Base-by-base conservation (phyloP, 2,329 filamentous ascomycete species). In the Echinosphaeria canescens region DNA sequence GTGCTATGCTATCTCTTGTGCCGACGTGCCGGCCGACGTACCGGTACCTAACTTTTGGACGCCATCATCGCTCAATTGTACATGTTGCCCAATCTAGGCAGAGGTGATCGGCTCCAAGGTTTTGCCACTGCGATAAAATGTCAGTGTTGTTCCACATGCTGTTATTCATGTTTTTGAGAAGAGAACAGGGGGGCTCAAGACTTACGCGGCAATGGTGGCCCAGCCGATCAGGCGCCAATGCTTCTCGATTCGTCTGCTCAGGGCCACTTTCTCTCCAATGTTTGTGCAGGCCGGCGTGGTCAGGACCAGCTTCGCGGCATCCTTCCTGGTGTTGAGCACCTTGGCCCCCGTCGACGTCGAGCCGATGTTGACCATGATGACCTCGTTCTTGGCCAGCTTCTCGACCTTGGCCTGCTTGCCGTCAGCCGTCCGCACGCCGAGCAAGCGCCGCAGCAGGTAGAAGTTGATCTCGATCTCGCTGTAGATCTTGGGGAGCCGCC, bases 291-390 rank as follows among this genome's bases (percentile, higher is more conserved):
- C 88, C 24, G 84, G 84, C 47, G 72, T 85, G 33, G 84, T 95
- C 40, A 98, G 61, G 32, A 80, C 75, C 38, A 98, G 65, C 61
- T 93, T 93, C 30, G 88, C 88, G 30, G 84, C 85, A 65, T 98
- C 88, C 44, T 85, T 84, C 67, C 88, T 93, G 47, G 95, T 90
- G 42, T 81, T 85, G 31, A 88, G 69, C 28, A 98, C 81, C 69
- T 95, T 98, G 38, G 88, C 88, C 53, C 88, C 88, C 10, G 85
- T 93, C 25, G 88, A 90, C 8, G 85, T 95, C 20, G 81, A 92
- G 34, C 88, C 88, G 47, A 98, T 98, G 62, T 98, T 98, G 38
- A 98, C 88, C 88, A 98, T 95, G 53, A 98, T 75, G 43, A 95
- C 82, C 53, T 98, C 88, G 56, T 92, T 93, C 72, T 95, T 98